Base-by-base conservation (phyloP, 495 filamentous ascomycete genomes). In the Penicillium soppii region DNA sequence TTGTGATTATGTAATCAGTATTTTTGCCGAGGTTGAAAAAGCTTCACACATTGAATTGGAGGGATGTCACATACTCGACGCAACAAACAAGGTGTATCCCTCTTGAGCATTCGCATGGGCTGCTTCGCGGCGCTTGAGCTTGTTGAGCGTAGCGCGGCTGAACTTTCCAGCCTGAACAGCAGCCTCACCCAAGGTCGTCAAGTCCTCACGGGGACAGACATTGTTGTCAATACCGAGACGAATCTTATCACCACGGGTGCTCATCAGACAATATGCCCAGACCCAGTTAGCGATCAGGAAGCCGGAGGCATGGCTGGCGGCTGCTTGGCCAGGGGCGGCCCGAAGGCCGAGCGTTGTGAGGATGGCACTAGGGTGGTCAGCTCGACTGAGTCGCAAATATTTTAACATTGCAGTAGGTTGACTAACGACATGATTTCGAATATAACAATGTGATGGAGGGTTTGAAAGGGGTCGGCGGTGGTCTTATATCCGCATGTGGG, bases 141-240 rank as follows among this genome's bases (percentile, higher is more conserved):
- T 73, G 26, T 75, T 59, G 32, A 81, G 63, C 37, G 68, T 64
- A 13, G 50, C 43, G 30, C 71, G 70, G 7, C 62, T 75, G 23
- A 83, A 66, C 57, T 80, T 79, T 33, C 77, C 79, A 20, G 65
- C 58, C 29, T 70, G 56, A 13, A 82, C 77, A 1, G 75, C 75
- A 1, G 61, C 67, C 16, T 71, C 62, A 38, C 77, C 78, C 50
- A 73, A 70, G 17, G 70, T 75, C 38, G 51, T 50, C 4, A 82
- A 65, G 29, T 79, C 70, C 38, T 78, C 63, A 3, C 73, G 64
- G 0, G 80, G 77, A 1, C 65, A 59, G 21, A 57, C 60, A 53
- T 80, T 79, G 65, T 82, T 70, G 52, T 83, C 78, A 35, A 81
- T 46, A 4, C 74, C 67, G 44, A 65, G 61, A 15, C n/a, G 52